Evolutionary conservation across 768 basidiomycete species (phyloP), one percentile per base, ranked within the genome.

Genomic region (Lentinula edodes): DNA sequence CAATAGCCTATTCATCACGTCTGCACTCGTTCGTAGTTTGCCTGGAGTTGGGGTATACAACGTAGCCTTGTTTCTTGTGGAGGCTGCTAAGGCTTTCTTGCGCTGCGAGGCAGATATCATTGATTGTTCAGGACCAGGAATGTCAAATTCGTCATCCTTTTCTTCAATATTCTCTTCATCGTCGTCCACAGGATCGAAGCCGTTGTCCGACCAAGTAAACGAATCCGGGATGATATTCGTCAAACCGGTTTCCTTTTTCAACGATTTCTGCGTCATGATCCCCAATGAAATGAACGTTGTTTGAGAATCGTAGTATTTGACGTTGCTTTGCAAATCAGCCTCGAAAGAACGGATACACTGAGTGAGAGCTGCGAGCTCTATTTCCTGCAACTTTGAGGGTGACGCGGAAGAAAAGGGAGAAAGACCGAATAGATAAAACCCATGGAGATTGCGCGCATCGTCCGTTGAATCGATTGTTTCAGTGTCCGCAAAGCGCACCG

Each of bases 341-440:
- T 68, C 67, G 46, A 69, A 69, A 6, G 61, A 42, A n/a, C 61
- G 43, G 53, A 61, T 20, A 59, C 59, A 51, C 36, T 52, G 39
- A 32, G 35, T 56, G 16, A 55, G 48, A 36, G 53, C 34, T 23
- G 28, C n/a, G 12, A 57, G 60, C 7, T 42, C 42, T 42, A 18
- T 60, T 35, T n/a, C 51, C 32, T 2, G 51, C 51, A 20, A 23
- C 9, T 51, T n/a, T n/a, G 23, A 13, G 50, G 45, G 36, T n/a
- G 39, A 13, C 28, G 52, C 7, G 16, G 41, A 34, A n/a, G 41
- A 41, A 12, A 62, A 38, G 20, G 62, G 48, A 9, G 54, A 61
- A 13, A 67, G 52, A 23, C 66, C 67, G 48, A 67, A 50, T n/a
- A 67, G 65, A 61, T 67, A 69, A 62, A 67, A 69, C 5, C 66